A percentile compares a stretch with the other conserved stretches of the same genome.
Conservation (phyloP, 306 rosid species). For the Chamaecrista fasciculata region DNA sequence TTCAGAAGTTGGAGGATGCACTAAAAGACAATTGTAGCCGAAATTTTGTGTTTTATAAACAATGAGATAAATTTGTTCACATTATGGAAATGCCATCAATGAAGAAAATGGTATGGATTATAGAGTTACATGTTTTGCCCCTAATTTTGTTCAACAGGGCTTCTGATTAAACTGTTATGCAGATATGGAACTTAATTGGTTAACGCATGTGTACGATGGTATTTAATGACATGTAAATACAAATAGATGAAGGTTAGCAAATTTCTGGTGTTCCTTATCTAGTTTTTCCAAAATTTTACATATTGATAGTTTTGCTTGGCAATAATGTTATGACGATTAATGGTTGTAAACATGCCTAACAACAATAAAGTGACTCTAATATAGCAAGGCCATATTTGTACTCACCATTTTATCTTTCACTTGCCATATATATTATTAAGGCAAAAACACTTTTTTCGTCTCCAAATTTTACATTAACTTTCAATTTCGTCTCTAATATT, state of each 20-base stretch:
- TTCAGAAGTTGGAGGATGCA: conserved; percentile 81
- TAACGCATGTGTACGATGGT: not conserved
- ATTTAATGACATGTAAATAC: not conserved
- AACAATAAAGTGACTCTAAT: not conserved
- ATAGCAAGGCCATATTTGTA: too few species aligned
- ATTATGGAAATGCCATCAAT: conserved; percentile 26
- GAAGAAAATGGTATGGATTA: conserved; percentile 19
- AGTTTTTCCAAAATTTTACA: too few species aligned
- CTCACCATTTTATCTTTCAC: too few species aligned
- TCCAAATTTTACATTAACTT: too few species aligned
- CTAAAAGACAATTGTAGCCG: conserved; percentile 76
- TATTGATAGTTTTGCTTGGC: not conserved
- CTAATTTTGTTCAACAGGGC: not conserved
- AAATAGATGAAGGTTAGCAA: not conserved
- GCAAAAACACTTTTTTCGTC: too few species aligned
- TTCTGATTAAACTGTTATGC: conserved; percentile 16
- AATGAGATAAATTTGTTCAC: conserved; percentile 33
- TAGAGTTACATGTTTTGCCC: conserved; percentile 17
- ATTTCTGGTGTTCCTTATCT: not conserved
- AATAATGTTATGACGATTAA: too few species aligned
- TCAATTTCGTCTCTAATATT: too few species aligned
- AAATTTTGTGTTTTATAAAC: conserved; percentile 58
- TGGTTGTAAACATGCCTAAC: not conserved
- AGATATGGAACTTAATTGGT: not conserved
- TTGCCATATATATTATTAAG: too few species aligned